Conservation (phyloP, 441 rosid genomes). For the Populus hybrid region DNA sequence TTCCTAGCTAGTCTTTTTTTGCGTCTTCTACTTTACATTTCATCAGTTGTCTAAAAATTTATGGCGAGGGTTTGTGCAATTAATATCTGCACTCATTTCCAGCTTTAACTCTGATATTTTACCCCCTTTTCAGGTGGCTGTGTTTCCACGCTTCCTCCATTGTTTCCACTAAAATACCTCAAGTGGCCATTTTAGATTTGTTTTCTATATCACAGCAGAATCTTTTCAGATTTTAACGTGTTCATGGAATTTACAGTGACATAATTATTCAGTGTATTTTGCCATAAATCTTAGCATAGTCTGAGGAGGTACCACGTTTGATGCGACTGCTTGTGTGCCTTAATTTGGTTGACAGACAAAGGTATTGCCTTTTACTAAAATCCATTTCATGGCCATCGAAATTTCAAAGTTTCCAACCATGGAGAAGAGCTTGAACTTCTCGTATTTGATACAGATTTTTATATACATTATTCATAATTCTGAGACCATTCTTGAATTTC, state of each 20-base stretch:
- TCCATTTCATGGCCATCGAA: background rate
- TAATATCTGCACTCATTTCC: conserved; percentile 2
- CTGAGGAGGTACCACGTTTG: background rate
- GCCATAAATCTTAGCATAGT: background rate
- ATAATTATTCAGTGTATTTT: too few relatives aligned
- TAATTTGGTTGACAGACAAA: background rate
- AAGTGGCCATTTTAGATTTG: background rate
- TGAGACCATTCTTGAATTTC: background rate
- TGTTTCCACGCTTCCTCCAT: conserved; percentile 29
- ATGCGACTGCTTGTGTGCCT: background rate
- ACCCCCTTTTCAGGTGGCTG: conserved; percentile 21
- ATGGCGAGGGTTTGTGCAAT: background rate
- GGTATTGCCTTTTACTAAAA: background rate
- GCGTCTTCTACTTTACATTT: background rate
- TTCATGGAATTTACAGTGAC: background rate
- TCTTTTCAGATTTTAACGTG: background rate
- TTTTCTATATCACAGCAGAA: background rate
- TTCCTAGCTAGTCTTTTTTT: background rate
- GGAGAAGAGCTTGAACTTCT: background rate
- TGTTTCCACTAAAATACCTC: conserved; percentile 21
- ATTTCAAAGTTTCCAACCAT: background rate
- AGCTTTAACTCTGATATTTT: conserved; percentile 11
- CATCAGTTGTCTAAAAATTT: background rate
- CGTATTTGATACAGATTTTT: background rate
- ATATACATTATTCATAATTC: background rate